Percentiles rank a stretch among this genome's conserved stretches.
phyloP scores from a whole-genome alignment of 495 filamentous ascomycete species.

The Tuber indicum region DNA sequence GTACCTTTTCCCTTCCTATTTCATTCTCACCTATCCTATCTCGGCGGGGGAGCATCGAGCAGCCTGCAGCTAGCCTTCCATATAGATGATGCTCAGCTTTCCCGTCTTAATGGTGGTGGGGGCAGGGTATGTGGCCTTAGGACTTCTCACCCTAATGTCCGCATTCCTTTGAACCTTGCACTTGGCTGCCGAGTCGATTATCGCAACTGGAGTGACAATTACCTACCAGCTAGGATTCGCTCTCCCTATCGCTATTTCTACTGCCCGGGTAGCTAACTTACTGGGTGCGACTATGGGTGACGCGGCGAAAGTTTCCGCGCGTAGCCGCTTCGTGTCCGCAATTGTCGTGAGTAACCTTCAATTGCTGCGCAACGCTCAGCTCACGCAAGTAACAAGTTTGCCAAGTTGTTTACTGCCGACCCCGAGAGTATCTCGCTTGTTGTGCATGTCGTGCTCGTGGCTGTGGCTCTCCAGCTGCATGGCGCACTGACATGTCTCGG shows the following conservation, averaged over 20 bases:
- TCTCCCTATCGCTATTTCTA: conserved; percentile 57
- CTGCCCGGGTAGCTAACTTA: conserved; percentile 56
- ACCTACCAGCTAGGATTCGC: conserved; percentile 60
- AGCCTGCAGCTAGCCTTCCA: conserved; percentile 47
- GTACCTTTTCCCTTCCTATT: background rate
- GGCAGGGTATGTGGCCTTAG: conserved; percentile 81
- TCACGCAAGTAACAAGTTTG: conserved; percentile 58
- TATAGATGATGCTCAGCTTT: conserved; percentile 71
- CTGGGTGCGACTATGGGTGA: conserved; percentile 62
- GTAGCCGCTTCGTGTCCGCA: conserved; percentile 54
- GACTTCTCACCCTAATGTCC: conserved; percentile 65
- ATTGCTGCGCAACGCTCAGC: conserved; percentile 58
- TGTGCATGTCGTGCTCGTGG: conserved; percentile 64
- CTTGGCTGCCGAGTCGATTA: conserved; percentile 58
- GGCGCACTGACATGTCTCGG: conserved; percentile 70
- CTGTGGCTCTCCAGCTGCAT: conserved; percentile 80
- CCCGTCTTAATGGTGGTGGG: conserved; percentile 87
- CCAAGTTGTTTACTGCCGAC: conserved; percentile 73
- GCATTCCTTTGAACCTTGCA: conserved; percentile 64
- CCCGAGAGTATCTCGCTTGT: conserved; percentile 69
- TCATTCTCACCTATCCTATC: background rate
- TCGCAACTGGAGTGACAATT: conserved; percentile 52
- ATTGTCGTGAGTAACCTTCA: conserved; percentile 64
- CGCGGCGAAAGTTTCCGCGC: conserved; percentile 61
- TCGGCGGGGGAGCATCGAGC: background rate